Evolutionary conservation across 2,329 filamentous ascomycete species (phyloP).

Genomic region (Myotisia sp.): DNA sequence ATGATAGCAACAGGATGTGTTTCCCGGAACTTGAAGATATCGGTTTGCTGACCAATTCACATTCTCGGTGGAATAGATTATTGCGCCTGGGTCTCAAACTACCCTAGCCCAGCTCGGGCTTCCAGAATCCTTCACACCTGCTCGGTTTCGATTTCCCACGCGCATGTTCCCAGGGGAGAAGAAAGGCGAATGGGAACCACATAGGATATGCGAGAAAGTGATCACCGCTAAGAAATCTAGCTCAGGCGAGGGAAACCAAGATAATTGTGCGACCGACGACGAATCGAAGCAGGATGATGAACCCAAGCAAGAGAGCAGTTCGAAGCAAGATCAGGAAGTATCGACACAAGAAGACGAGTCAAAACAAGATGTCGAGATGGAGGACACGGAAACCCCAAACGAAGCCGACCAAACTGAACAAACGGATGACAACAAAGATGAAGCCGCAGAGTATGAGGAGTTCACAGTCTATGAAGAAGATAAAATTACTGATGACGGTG

Average conservation of each 20-base stretch:
- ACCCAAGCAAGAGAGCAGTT: background rate
- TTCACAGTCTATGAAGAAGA: constrained; percentile 70
- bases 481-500: constrained; percentile 71
- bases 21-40: too few species aligned
- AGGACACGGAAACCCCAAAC: constrained; percentile 22
- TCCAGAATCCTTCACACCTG: constrained; percentile 78
- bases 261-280: background rate
- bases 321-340: constrained; percentile 5
- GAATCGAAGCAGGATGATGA: background rate
- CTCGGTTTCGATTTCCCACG: constrained; percentile 72
- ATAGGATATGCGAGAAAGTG: constrained; percentile 51
- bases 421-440: constrained; percentile 16
- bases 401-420: constrained; percentile 9
- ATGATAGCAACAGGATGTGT: background rate
- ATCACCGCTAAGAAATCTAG: constrained; percentile 16
- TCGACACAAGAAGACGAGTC: constrained; percentile 14
- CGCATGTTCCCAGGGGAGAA: constrained; percentile 81
- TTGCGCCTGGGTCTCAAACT: constrained; percentile 61
- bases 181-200: constrained; percentile 64
- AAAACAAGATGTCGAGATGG: constrained; percentile 33
- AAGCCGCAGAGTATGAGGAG: constrained; percentile 21
- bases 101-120: constrained; percentile 85
- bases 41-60: background rate
- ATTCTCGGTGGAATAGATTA: constrained; percentile 26
- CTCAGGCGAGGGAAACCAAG: background rate